These are phyloP conservation scores for Cryptococcus depauperatus DNA, from an alignment of 1,284 basidiomycete species.

Conservation along the genomic window DNA sequence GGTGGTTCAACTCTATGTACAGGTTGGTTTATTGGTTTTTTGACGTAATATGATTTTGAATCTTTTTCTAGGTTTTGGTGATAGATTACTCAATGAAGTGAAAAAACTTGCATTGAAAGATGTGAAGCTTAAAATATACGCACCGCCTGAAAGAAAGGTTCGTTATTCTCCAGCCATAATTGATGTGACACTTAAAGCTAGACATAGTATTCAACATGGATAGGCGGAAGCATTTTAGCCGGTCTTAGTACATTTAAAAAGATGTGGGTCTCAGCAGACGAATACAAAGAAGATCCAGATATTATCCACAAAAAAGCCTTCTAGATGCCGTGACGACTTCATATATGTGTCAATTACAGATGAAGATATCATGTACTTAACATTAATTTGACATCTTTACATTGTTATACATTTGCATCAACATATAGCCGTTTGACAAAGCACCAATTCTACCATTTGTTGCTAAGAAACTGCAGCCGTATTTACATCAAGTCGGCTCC, in stretches of 20 bases:
- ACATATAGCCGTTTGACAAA: too few relatives aligned
- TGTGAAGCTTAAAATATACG: constrained; percentile 98
- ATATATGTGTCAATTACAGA: too few relatives aligned
- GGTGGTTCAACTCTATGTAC: constrained; percentile 86
- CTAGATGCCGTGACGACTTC: too few relatives aligned
- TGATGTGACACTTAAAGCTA: background rate
- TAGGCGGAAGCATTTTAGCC: constrained; percentile 92
- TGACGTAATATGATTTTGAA: background rate
- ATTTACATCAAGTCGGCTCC: too few relatives aligned
- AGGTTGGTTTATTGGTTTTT: constrained; percentile 58
- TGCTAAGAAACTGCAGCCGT: background rate
- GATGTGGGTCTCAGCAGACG: constrained; percentile 99
- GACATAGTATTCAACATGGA: constrained; percentile 89
- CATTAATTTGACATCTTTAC: too few relatives aligned
- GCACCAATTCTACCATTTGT: too few relatives aligned
- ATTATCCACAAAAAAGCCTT: constrained; percentile 65
- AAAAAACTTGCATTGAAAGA: constrained; percentile 96
- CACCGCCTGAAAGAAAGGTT: constrained; percentile 92
- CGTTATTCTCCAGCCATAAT: too few relatives aligned
- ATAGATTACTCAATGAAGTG: constrained; percentile 87
- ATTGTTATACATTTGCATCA: too few relatives aligned
- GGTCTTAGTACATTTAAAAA: constrained; percentile 97
- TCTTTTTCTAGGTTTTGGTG: constrained; percentile 69
- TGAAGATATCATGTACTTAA: too few relatives aligned
- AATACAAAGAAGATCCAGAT: constrained; percentile 98